Evolutionary conservation across 23 red algal species (phyloP), one percentile per base, ranked within the genome.

Genomic region (Gracilaria domingensis): DNA sequence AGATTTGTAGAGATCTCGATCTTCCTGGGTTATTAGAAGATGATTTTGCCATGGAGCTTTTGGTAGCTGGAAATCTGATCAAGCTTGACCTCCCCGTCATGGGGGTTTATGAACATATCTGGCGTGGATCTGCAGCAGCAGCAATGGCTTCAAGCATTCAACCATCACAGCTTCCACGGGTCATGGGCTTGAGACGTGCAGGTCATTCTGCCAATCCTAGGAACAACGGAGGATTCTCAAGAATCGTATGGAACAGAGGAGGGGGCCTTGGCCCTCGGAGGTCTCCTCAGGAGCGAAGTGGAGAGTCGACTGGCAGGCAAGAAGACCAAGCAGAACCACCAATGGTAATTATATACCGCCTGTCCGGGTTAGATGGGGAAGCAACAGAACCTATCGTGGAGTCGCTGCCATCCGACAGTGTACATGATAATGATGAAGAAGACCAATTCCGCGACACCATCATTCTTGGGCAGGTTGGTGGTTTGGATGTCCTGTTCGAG

Each of bases 11-110:
- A 48, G 84, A 94, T 70, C 87, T 98, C 40, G 95, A 94, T 48
- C 79, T 98, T 56, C 65, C 91, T 21, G 85, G 90, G 25, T 67
- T 98, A 25, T 39, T 94, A 14, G 86, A 93, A 37, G 95, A 98
- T 85, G 95, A 98, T 66, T 98, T 98, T 86, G 95, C 79, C 25
- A 79, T 98, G 83, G 90, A 94, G 69, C 80, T 98, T 36, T 77
- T 98, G 74, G 77, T 98, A n/a, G 95, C 84, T 11, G 91, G 95
- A 17, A 89, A 89, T 39, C 54, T 98, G 8, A 65, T 98, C 48
- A 93, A 89, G 58, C 88, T 98, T 36, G 90, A 93, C 13, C 58
- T 98, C 8, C 91, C 76, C 53, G 73, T 98, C 45, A 81, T 79
- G 80, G 75, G 33, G 0, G 95, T 94, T 16, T 94, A 95, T 88